Evolutionary conservation across 345 rosid genomes (phyloP), one percentile per base, ranked within the genome.

Genomic region (Alliaria petiolata): DNA sequence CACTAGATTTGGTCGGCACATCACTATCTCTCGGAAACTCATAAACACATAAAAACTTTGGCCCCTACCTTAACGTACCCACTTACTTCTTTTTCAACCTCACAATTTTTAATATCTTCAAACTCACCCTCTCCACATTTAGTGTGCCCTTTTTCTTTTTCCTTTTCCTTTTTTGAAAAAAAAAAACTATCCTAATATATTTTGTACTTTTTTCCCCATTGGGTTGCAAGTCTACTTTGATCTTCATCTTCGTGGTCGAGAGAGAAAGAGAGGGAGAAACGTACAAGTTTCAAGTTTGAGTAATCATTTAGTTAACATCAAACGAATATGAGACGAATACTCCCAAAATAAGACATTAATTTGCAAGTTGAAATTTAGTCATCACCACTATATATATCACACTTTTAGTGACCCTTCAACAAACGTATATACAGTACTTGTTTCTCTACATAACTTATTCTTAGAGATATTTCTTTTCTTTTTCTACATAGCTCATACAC

Each of bases 1-100:
- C 71, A 76, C 75, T 76, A 70, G 76, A 69, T 47, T 63, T 76
- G 75, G 76, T 70, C 76, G 80, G 76, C 76, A 70, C 46, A 64
- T 64, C 62, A 56, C 46, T 69, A 46, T 62, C 43, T 45, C 52
- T 76, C 66, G 65, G 43, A 62, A 69, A 76, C 65, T 70, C 66
- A 63, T 26, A 70, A 64, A 64, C 50, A 59, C 60, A 67, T 12
- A 30, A 7, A 39, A 30, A 50, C 39, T 28, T 44, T 71, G 80
- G 71, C 80, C 71, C 80, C 76, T 65, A 69, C 76, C 80, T 56
- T 50, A 57, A 69, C 52, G 36, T 64, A 63, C 62, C 76, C 72
- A 34, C 76, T 65, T 71, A 71, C 64, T 62, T 63, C 52, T 69
- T 70, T 64, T 62, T 63, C 31, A 70, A 60, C 73, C 72, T 62